These are phyloP conservation scores for Cladosporium colombiae DNA, from an alignment of 2,329 filamentous ascomycete species.

Conservation along the genomic window DNA sequence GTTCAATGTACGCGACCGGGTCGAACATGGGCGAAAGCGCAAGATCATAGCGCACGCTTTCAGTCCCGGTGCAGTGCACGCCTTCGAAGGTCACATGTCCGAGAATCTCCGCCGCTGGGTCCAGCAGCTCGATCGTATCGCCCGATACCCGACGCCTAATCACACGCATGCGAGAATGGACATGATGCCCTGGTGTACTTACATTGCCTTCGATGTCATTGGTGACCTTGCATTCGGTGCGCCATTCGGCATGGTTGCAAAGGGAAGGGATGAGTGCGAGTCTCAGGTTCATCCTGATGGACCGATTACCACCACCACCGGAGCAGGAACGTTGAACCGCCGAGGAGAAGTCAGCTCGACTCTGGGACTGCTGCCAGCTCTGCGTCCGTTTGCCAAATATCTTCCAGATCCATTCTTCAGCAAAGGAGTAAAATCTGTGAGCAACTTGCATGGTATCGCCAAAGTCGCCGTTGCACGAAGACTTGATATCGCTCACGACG, in stretches of 20 bases:
- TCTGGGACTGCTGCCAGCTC: slow-evolving; percentile 24
- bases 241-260: slow-evolving; percentile 32
- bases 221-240: slow-evolving; percentile 32
- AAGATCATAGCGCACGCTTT: slow-evolving; percentile 41
- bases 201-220: slow-evolving; percentile 31
- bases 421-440: slow-evolving; percentile 29
- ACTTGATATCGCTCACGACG: slow-evolving; percentile 22
- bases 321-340: slow-evolving; percentile 29
- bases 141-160: slow-evolving; percentile 16
- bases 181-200: slow-evolving; percentile 33
- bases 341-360: slow-evolving; percentile 30
- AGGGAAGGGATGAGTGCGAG: slow-evolving; percentile 29
- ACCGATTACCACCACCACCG: slow-evolving; percentile 24
- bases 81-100: slow-evolving; percentile 39
- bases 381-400: slow-evolving; percentile 27
- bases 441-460: slow-evolving; percentile 31
- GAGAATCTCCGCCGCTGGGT: slow-evolving; percentile 30
- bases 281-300: slow-evolving; percentile 25
- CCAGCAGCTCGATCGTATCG: slow-evolving; percentile 26
- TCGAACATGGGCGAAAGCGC: slow-evolving; percentile 39
- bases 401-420: slow-evolving; percentile 32
- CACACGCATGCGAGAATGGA: slow-evolving; percentile 25
- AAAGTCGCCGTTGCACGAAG: slow-evolving; percentile 36
- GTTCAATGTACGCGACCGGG: slow-evolving; percentile 39
- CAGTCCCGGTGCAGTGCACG: slow-evolving; percentile 36